These are phyloP conservation scores for Cynara cardunculus DNA, from an alignment of 129 eudicot genomes.

Conservation along the genomic window DNA sequence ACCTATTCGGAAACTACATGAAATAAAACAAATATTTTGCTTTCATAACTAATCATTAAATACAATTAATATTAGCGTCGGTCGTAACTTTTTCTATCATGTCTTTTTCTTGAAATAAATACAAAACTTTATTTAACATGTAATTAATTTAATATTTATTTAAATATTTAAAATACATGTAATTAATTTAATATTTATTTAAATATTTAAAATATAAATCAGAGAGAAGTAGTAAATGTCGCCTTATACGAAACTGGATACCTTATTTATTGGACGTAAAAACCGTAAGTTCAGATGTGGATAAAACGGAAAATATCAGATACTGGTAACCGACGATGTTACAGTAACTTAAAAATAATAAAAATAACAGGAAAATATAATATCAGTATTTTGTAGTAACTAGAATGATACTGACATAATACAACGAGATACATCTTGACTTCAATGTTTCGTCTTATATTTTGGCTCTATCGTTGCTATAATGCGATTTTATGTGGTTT, in stretches of 20 bases:
- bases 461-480: too few relatives aligned
- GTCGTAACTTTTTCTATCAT: not conserved
- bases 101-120: not conserved
- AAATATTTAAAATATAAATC: too few relatives aligned
- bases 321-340: not conserved
- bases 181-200: too few relatives aligned
- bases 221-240: too few relatives aligned
- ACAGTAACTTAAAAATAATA: not conserved
- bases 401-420: too few relatives aligned
- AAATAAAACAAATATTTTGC: slow-evolving; percentile 10
- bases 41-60: slow-evolving; percentile 8
- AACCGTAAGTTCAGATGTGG: not conserved
- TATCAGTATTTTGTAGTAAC: not conserved
- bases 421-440: too few relatives aligned
- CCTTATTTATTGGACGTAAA: too few relatives aligned
- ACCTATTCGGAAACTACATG: not conserved
- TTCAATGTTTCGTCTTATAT: too few relatives aligned
- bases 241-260: too few relatives aligned
- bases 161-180: too few relatives aligned
- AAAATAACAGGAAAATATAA: not conserved
- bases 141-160: not conserved
- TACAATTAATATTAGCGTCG: slow-evolving; percentile 16
- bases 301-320: too few relatives aligned
- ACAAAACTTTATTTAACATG: not conserved
- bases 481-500: too few relatives aligned